Conservation (phyloP, 2,329 filamentous ascomycete genomes). For the Aspergillus candidus region DNA sequence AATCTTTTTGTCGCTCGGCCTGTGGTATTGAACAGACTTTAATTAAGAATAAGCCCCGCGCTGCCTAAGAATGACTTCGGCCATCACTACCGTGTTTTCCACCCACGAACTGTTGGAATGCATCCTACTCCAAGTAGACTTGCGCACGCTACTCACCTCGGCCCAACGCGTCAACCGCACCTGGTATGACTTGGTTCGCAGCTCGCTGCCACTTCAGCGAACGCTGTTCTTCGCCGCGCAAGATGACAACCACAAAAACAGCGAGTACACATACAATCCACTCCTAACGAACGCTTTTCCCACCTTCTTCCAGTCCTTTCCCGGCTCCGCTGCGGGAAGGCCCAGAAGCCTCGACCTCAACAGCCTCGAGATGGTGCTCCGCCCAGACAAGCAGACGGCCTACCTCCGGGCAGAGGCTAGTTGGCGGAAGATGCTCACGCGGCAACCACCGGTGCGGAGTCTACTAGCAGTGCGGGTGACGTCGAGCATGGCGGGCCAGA, state of each 20-base stretch:
- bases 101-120: neutral
- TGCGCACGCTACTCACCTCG: neutral
- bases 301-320: neutral
- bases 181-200: neutral
- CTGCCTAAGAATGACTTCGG: too few species aligned
- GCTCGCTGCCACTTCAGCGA: neutral
- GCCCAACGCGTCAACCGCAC: neutral
- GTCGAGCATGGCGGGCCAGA: too few species aligned
- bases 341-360: neutral
- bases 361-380: neutral
- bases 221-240: neutral
- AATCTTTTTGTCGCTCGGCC: too few species aligned
- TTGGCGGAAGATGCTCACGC: conserved; percentile 2
- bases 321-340: too few species aligned
- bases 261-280: neutral
- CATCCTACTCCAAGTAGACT: neutral
- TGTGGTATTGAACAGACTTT: too few species aligned
- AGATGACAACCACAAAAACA: neutral
- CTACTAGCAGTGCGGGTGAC: too few species aligned
- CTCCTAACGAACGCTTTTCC: neutral
- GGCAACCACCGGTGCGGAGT: neutral
- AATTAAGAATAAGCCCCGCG: too few species aligned
- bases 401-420: neutral
- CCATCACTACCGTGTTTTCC: neutral
- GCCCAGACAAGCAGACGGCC: neutral